Evolutionary conservation across 1,284 basidiomycete genomes (phyloP).

Genomic region (Kalmanozyma brasiliensis): DNA sequence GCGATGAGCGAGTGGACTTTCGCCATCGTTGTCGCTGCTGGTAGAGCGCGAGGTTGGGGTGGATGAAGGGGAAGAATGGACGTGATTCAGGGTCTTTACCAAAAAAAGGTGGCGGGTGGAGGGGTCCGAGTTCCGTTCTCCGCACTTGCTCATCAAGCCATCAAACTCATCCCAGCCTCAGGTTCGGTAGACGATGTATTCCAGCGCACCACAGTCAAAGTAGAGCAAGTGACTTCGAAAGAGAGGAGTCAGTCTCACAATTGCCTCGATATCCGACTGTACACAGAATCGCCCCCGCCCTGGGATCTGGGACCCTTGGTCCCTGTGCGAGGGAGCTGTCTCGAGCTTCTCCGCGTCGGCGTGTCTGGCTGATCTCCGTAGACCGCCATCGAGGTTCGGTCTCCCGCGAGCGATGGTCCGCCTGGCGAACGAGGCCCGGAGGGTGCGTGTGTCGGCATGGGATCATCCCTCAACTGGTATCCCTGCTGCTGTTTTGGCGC

Average conservation of each 20-base stretch:
- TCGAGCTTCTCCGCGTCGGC: slow-evolving; percentile 27
- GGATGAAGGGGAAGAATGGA: not conserved
- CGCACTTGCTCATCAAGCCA: not conserved
- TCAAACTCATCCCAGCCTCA: too few species aligned
- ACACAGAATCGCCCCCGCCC: slow-evolving; percentile 17
- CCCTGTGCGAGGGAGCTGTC: slow-evolving; percentile 20
- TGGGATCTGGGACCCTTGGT: slow-evolving; percentile 10
- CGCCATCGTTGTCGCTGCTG: not conserved
- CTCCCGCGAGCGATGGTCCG: not conserved
- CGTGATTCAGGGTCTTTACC: not conserved
- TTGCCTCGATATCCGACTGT: slow-evolving; percentile 31
- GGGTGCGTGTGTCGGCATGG: not conserved
- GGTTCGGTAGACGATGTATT: too few species aligned
- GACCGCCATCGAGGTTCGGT: slow-evolving; percentile 11
- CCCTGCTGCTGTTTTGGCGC: slow-evolving; percentile 10
- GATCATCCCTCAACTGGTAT: slow-evolving; percentile 33
- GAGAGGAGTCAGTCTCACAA: too few species aligned
- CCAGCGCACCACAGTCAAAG: too few species aligned
- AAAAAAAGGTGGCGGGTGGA: slow-evolving; percentile 5
- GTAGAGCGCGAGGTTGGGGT: not conserved
- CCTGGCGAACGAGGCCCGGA: slow-evolving; percentile 8
- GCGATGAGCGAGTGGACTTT: not conserved
- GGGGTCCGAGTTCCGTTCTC: slow-evolving; percentile 8
- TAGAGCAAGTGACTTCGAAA: not conserved
- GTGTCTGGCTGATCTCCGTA: slow-evolving; percentile 15